These are phyloP conservation scores for Cercis canadensis DNA, from an alignment of 306 rosid species.

Conservation along the genomic window DNA sequence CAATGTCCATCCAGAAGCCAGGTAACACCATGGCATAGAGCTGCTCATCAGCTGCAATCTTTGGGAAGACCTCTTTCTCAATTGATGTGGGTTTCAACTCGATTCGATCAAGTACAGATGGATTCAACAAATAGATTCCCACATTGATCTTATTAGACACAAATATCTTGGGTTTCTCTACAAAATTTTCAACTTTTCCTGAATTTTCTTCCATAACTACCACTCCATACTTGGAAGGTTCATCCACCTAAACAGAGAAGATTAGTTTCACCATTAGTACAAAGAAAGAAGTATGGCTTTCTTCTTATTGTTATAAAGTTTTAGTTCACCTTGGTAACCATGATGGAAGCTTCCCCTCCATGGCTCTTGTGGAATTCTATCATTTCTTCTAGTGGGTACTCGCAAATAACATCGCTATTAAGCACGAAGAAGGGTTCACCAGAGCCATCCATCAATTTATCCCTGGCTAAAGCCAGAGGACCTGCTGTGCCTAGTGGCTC, in stretches of 20 bases:
- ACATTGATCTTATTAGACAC: conserved; percentile 75
- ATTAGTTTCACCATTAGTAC: neutral
- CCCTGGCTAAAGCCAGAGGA: conserved; percentile 75
- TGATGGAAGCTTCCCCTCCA: conserved; percentile 74
- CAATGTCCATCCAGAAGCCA: conserved; percentile 79
- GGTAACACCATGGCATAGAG: conserved; percentile 77
- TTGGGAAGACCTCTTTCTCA: conserved; percentile 73
- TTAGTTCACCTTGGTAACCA: conserved; percentile 68
- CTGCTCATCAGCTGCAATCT: conserved; percentile 59
- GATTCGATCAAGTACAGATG: conserved; percentile 64
- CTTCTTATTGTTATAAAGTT: neutral
- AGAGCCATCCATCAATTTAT: conserved; percentile 56
- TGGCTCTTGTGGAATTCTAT: conserved; percentile 65
- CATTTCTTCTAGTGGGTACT: conserved; percentile 67
- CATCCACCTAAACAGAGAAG: conserved; percentile 53
- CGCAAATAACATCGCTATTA: conserved; percentile 72
- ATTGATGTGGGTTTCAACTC: conserved; percentile 69
- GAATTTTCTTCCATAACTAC: conserved; percentile 71
- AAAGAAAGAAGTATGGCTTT: conserved; percentile 1
- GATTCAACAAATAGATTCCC: conserved; percentile 63
- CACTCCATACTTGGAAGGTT: conserved; percentile 78
- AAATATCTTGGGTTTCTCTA: conserved; percentile 69
- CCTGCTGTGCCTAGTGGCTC: conserved; percentile 79
- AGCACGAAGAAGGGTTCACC: conserved; percentile 76
- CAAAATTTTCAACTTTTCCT: conserved; percentile 67